Base-by-base conservation (phyloP, 345 rosid species). In the Lumnitzera racemosa region DNA sequence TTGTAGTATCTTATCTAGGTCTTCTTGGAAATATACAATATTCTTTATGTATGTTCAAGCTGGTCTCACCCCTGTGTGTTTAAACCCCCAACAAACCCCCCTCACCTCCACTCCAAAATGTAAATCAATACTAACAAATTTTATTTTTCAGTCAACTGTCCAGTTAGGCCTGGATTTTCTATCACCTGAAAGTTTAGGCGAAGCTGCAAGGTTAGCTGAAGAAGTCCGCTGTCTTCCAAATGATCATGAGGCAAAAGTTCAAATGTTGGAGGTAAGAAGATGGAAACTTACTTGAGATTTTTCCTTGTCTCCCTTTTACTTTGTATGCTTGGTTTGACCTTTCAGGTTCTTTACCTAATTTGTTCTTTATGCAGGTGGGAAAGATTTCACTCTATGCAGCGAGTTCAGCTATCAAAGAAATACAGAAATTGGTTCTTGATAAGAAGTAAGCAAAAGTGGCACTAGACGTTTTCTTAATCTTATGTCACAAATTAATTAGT, bases 321-420 rank as follows among this genome's bases (percentile, higher is more conserved):
- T 46, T 63, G 46, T 46, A 24, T 41, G 59, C 11, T 53, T 23
- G 36, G 16, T 55, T 7, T 24, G 14, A 8, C 14, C 25, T 55
- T 23, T 13, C 36, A 11, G 43, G 43, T 55, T 27, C 20, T 29
- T 55, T 25, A 49, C 61, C 53, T 27, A n/a, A 24, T 56, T 53
- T 54, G 56, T 54, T 53, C 67, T 59, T 62, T 61, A n/a, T 67
- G 68, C 88, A 95, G 99, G 92, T 80, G 1, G 99, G 95, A 51
- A 90, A 95, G 76, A 86, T 83, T 58, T 84, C 95, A 13, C 65
- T 95, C 41, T 95, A 95, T 58, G 94, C 97, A 62, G 99, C 99
- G 61, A 90, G 96, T 79, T 88, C 94, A 61, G 90, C 94, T 56
- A 95, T 95, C 66, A 95, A 88, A 76, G 99, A 95, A 74, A 89